Evolutionary conservation across 208 protist species (phyloP).

Genomic region (Leishmania arabica): DNA sequence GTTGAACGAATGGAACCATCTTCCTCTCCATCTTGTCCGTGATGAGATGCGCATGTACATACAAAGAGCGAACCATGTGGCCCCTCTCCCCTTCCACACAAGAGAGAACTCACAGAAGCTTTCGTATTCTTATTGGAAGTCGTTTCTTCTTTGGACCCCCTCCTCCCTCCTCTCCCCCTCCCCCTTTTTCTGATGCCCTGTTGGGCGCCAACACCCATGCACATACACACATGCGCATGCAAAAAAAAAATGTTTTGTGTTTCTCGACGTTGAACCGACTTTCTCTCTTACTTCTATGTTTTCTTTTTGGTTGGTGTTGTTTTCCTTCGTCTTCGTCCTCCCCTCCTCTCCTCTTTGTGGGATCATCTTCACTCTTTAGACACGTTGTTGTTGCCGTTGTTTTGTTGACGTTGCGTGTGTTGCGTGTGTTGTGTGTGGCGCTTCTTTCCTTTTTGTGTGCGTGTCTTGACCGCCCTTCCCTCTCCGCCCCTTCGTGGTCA

Average conservation of each 20-base stretch:
- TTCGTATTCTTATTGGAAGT: too few species aligned
- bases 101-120: too few species aligned
- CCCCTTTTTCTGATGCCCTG: not conserved
- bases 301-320: too few species aligned
- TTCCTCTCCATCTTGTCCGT: not conserved
- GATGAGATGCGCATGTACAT: not conserved
- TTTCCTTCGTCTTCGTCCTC: not conserved
- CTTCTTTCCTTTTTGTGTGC: not conserved
- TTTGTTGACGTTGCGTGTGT: too few species aligned
- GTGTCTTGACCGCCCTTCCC: not conserved
- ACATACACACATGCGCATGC: too few species aligned
- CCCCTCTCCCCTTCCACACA: not conserved
- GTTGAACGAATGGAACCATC: not conserved
- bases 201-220: too few species aligned
- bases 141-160: not conserved
- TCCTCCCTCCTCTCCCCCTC: not conserved
- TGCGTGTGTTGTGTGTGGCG: not conserved
- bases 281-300: not conserved
- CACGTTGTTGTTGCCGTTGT: not conserved
- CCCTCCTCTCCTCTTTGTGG: not conserved
- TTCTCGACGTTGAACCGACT: too few species aligned
- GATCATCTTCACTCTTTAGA: not conserved
- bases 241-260: too few species aligned
- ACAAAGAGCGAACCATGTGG: not conserved
- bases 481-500: not conserved